Base-by-base conservation (phyloP, 345 rosid species). In the Ailanthus altissimus region DNA sequence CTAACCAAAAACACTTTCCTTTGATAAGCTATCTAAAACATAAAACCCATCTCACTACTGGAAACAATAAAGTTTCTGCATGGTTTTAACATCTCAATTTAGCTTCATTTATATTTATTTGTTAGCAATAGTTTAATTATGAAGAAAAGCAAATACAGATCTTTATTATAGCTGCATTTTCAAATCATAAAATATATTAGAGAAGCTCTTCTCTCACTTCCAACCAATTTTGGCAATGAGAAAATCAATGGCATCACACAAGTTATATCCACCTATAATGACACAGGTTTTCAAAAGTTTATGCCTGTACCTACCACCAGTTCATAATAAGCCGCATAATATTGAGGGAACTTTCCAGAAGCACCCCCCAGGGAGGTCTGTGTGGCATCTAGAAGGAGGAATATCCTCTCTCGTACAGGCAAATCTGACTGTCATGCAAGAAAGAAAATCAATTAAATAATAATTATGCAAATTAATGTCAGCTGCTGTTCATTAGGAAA, bases 301-400 rank as follows among this genome's bases (percentile, higher is more conserved):
- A 68, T 4, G 56, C 63, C 43, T 81, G 67, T 75, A 90, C 99
- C 81, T 75, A 95, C 99, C 97, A 95, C 96, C 83, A 95, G 85
- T 8, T 95, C 99, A 78, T 86, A 89, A 75, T 93, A 95, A 59
- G 99, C 90, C 56, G 86, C 45, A 74, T 89, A 93, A 83, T 93
- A 95, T 84, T 92, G 96, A 58, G 99, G 94, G 81, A 92, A 93
- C 83, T 86, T 93, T 77, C 99, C 98, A 54, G 92, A 74, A 78
- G 93, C 88, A 74, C 98, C 98, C 74, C 98, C 99, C 73, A 95
- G 88, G 72, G 98, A 87, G 65, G 97, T 93, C 84, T 95, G 99
- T 49, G 97, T 93, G 56, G 99, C 99, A 87, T 95, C 98, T 63
- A 95, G 89, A 84, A 95, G 99, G 66, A 93, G 92, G 85, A 95